These are phyloP conservation scores for Cercis canadensis DNA, from an alignment of 306 rosid species.

Conservation along the genomic window DNA sequence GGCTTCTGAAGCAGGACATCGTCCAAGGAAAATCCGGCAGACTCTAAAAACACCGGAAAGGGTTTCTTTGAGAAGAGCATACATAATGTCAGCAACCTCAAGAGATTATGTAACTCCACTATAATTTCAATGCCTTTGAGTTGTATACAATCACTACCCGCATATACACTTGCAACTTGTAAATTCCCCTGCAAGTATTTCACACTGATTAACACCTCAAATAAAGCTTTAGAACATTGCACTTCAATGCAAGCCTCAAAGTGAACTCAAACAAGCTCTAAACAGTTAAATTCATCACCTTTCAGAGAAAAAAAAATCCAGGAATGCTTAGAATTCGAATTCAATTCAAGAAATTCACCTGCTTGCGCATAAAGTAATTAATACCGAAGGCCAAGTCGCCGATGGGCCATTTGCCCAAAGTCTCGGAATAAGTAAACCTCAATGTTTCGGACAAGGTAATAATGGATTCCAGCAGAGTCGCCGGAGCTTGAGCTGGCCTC, in stretches of 20 bases:
- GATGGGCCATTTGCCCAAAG: slow-evolving; percentile 96
- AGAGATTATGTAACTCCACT: slow-evolving; percentile 64
- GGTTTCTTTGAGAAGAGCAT: slow-evolving; percentile 89
- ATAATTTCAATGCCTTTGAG: slow-evolving; percentile 78
- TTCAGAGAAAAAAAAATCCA: slow-evolving; percentile 10
- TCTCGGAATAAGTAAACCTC: slow-evolving; percentile 87
- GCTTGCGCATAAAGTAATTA: slow-evolving; percentile 89
- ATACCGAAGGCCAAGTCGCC: slow-evolving; percentile 99
- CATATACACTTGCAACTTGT: slow-evolving; percentile 90
- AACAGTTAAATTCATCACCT: background rate
- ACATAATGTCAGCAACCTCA: slow-evolving; percentile 81
- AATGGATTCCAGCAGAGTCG: slow-evolving; percentile 82
- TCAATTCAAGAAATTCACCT: slow-evolving; percentile 52
- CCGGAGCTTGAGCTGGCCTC: slow-evolving; percentile 98
- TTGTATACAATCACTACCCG: slow-evolving; percentile 69
- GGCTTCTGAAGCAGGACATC: slow-evolving; percentile 93
- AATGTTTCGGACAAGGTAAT: slow-evolving; percentile 82
- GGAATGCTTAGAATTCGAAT: background rate
- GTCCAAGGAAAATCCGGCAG: slow-evolving; percentile 75
- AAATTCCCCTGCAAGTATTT: slow-evolving; percentile 75
- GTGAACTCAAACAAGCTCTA: background rate
- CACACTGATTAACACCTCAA: background rate
- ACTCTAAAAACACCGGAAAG: slow-evolving; percentile 86
- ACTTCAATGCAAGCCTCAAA: no score
- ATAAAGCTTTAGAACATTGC: no score